phyloP scores from a whole-genome alignment of 805 yeast species.

The Hanseniaspora lachancei region DNA sequence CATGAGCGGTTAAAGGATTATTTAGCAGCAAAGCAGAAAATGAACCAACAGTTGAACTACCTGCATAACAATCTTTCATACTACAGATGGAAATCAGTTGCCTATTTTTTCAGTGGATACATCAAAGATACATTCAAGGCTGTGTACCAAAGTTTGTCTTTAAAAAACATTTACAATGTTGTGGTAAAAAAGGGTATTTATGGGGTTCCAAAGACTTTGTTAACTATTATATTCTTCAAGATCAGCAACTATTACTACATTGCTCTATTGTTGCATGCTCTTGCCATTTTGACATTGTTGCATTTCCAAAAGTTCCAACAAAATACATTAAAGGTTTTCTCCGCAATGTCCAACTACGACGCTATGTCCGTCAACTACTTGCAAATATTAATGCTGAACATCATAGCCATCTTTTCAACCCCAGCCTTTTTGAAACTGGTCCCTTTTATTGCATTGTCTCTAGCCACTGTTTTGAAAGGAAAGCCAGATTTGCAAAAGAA shows the following conservation, averaged over 20 bases:
- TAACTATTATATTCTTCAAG: background rate
- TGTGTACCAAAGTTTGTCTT: background rate
- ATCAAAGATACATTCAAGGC: background rate
- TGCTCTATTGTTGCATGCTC: background rate
- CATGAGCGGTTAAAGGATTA: background rate
- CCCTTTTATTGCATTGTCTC: background rate
- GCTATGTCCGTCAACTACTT: constrained; percentile 6
- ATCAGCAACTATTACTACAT: background rate
- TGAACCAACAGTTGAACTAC: background rate
- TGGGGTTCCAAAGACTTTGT: background rate
- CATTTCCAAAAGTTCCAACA: constrained; percentile 9
- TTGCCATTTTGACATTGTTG: background rate
- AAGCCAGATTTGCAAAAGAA: background rate
- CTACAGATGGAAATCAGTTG: constrained; percentile 3
- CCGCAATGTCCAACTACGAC: constrained; percentile 3
- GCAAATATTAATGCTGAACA: background rate
- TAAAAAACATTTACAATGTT: background rate
- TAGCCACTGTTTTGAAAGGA: background rate
- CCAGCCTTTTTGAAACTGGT: constrained; percentile 2
- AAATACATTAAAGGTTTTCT: background rate
- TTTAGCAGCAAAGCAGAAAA: background rate
- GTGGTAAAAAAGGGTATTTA: constrained; percentile 1
- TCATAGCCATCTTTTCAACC: background rate
- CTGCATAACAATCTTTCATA: background rate
- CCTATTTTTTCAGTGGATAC: background rate